Percentiles rank a stretch among this genome's conserved stretches.
Evolutionary conservation across 1,284 basidiomycete genomes (phyloP).

Genomic region (Boletellus deceptivus): DNA sequence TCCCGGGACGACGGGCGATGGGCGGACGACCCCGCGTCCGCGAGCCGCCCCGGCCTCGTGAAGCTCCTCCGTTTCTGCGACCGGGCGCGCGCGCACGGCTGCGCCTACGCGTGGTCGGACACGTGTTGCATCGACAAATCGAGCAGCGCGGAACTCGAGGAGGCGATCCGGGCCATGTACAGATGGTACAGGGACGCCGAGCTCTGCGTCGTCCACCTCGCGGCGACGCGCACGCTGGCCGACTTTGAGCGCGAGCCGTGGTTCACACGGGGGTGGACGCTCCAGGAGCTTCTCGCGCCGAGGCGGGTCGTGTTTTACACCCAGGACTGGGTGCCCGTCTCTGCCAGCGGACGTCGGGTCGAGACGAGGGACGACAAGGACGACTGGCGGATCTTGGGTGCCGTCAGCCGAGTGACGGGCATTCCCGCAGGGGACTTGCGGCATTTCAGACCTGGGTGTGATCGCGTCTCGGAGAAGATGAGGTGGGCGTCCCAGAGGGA

Average conservation of each 20-base stretch:
- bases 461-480: conserved; percentile 17
- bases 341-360: background rate
- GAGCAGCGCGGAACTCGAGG: conserved; percentile 17
- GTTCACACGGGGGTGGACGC: conserved; percentile 17
- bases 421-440: conserved; percentile 13
- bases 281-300: conserved; percentile 16
- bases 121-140: conserved; percentile 17
- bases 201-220: conserved; percentile 16
- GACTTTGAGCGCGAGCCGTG: conserved; percentile 13
- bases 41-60: background rate
- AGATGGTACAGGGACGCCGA: conserved; percentile 16
- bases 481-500: conserved; percentile 15
- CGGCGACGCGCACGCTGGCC: conserved; percentile 5
- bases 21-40: background rate
- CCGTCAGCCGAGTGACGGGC: conserved; percentile 12
- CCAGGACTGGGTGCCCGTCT: conserved; percentile 6
- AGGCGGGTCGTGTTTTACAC: conserved; percentile 11
- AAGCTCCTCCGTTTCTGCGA: conserved; percentile 14
- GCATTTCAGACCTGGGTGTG: conserved; percentile 13
- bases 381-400: conserved; percentile 12
- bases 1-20: background rate
- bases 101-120: conserved; percentile 16
- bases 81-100: conserved; percentile 8
- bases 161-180: conserved; percentile 18
- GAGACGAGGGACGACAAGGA: conserved; percentile 11